phyloP scores from a whole-genome alignment of 1,284 basidiomycete genomes.

The Apiotrichum mycotoxinovorans region DNA sequence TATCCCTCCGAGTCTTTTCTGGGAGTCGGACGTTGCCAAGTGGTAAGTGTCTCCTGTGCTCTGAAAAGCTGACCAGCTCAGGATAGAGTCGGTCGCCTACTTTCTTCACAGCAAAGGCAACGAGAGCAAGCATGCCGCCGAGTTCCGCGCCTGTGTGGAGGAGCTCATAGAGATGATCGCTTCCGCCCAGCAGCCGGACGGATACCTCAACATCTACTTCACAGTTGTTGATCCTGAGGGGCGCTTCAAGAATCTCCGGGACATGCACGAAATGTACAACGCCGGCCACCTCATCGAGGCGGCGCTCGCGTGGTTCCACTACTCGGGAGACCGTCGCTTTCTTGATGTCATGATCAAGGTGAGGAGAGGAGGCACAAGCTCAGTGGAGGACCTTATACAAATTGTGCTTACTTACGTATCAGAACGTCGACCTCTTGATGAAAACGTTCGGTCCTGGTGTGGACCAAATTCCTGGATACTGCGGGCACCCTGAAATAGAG shows the following conservation, averaged over 20 bases:
- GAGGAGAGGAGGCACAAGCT: conserved; percentile 14
- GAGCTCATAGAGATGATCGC: conserved; percentile 37
- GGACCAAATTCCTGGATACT: conserved; percentile 31
- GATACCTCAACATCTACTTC: conserved; percentile 39
- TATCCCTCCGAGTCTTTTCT: conserved; percentile 34
- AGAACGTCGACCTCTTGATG: conserved; percentile 35
- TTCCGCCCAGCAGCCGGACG: conserved; percentile 32
- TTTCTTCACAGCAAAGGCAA: conserved; percentile 25
- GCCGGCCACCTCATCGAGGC: conserved; percentile 37
- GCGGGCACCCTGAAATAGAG: conserved; percentile 41
- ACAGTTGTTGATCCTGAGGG: conserved; percentile 33
- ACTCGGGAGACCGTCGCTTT: conserved; percentile 28
- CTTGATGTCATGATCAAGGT: conserved; percentile 40
- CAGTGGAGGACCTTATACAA: no score
- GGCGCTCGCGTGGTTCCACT: conserved; percentile 32
- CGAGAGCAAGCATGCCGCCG: conserved; percentile 14
- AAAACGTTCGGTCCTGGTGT: conserved; percentile 23
- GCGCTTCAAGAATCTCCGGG: conserved; percentile 33
- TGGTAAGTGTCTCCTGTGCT: conserved; percentile 20
- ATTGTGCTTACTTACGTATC: no score
- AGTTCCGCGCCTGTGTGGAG: conserved; percentile 24
- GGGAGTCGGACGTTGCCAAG: conserved; percentile 38
- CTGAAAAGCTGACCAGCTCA: conserved; percentile 5
- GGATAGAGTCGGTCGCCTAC: conserved; percentile 37
- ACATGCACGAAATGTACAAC: conserved; percentile 41